phyloP scores from a whole-genome alignment of 148 eudicot species.

The Nepenthes mirabilis region DNA sequence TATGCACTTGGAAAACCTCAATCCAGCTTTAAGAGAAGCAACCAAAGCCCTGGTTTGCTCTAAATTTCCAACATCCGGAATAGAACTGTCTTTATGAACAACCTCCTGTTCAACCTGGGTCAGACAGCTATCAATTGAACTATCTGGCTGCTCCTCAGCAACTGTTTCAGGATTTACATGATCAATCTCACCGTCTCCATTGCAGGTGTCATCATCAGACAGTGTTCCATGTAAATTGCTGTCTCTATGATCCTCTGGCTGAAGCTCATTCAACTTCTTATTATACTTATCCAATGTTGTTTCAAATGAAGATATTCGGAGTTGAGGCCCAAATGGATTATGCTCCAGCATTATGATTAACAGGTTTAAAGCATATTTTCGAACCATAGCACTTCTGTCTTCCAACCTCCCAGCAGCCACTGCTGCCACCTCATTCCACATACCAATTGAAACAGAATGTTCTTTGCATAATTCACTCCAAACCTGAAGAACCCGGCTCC shows the following conservation, averaged over 20 bases:
- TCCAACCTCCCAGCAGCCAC: constrained; percentile 90
- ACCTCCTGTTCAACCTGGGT: constrained; percentile 38
- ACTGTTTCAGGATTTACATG: constrained; percentile 20
- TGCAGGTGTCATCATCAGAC: constrained; percentile 25
- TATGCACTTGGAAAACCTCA: constrained; percentile 74
- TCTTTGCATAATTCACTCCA: constrained; percentile 96
- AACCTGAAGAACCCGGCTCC: constrained; percentile 91
- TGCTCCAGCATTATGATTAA: constrained; percentile 92
- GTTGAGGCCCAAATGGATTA: constrained; percentile 97
- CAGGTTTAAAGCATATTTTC: constrained; percentile 84
- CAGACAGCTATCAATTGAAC: constrained; percentile 66
- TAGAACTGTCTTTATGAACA: constrained; percentile 32
- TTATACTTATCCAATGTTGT: constrained; percentile 77
- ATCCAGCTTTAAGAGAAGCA: constrained; percentile 91
- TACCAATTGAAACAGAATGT: constrained; percentile 77
- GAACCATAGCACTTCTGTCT: constrained; percentile 86
- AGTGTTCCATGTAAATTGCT: constrained; percentile 23
- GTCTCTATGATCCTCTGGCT: constrained; percentile 36
- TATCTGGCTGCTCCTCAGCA: constrained; percentile 37
- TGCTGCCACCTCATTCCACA: constrained; percentile 92
- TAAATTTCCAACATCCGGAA: constrained; percentile 88
- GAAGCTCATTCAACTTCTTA: constrained; percentile 67
- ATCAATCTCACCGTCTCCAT: constrained; percentile 55
- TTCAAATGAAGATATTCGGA: constrained; percentile 71
- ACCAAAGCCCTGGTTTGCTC: constrained; percentile 92